Conservation (phyloP, 2,329 filamentous ascomycete genomes). For the Thelonectria blattea region DNA sequence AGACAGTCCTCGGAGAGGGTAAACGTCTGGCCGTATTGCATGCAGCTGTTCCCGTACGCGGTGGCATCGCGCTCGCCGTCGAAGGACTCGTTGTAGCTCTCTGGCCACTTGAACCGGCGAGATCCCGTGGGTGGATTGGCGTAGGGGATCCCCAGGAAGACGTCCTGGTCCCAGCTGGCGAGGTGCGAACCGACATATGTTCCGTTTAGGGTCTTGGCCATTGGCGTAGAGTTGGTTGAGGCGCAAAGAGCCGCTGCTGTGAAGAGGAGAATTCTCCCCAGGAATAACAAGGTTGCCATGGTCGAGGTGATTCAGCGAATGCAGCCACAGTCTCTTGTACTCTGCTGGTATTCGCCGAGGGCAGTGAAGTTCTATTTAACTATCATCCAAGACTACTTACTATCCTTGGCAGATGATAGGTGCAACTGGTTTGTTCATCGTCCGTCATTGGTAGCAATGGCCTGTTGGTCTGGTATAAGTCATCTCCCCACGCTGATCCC, state of each 20-base stretch:
- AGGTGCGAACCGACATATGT: conserved; percentile 42
- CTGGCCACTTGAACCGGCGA: conserved; percentile 46
- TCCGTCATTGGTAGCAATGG: background rate
- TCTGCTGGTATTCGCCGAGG: background rate
- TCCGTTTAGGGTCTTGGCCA: conserved; percentile 33
- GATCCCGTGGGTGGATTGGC: conserved; percentile 46
- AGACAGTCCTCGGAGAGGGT: conserved; percentile 57
- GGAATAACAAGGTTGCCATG: background rate
- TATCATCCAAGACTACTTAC: background rate
- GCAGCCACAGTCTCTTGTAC: background rate
- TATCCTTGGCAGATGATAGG: background rate
- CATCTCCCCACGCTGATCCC: background rate
- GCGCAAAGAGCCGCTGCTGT: background rate
- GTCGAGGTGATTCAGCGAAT: background rate
- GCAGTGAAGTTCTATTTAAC: background rate
- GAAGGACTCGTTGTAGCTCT: conserved; percentile 42
- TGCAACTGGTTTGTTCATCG: background rate
- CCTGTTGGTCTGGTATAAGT: background rate
- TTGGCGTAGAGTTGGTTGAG: conserved; percentile 17
- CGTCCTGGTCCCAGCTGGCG: conserved; percentile 44
- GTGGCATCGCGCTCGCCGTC: conserved; percentile 47
- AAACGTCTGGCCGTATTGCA: conserved; percentile 51
- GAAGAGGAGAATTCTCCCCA: background rate
- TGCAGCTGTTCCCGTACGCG: conserved; percentile 52
- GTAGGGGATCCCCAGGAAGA: conserved; percentile 49